phyloP scores from a whole-genome alignment of 2,329 filamentous ascomycete genomes.

The Beauveria rudraprayagi region DNA sequence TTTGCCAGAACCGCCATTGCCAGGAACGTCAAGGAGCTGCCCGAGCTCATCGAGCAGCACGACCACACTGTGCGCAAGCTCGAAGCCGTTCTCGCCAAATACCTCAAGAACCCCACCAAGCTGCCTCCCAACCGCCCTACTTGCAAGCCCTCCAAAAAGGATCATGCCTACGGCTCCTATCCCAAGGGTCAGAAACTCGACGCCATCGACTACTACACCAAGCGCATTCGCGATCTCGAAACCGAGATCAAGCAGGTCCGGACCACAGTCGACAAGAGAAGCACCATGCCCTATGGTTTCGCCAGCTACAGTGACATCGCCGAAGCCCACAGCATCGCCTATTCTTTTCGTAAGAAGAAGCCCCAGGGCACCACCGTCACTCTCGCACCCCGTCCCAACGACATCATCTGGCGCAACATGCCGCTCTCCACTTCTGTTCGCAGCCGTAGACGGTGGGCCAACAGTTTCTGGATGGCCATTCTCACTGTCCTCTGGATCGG shows the following conservation, averaged over 20 bases:
- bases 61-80: slow-evolving; percentile 72
- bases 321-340: slow-evolving; percentile 83
- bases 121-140: slow-evolving; percentile 69
- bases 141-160: slow-evolving; percentile 73
- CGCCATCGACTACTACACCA: slow-evolving; percentile 86
- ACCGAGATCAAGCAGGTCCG: slow-evolving; percentile 77
- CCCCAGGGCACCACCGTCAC: slow-evolving; percentile 68
- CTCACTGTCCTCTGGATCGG: slow-evolving; percentile 82
- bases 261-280: slow-evolving; percentile 73
- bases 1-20: slow-evolving; percentile 76
- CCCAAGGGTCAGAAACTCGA: slow-evolving; percentile 71
- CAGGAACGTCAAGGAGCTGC: slow-evolving; percentile 85
- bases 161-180: slow-evolving; percentile 57
- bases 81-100: slow-evolving; percentile 78
- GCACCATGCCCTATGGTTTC: slow-evolving; percentile 87
- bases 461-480: slow-evolving; percentile 73
- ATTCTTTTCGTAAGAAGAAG: slow-evolving; percentile 69
- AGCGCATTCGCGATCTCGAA: slow-evolving; percentile 76
- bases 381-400: slow-evolving; percentile 78
- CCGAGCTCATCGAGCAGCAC: slow-evolving; percentile 77
- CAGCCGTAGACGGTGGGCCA: slow-evolving; percentile 65
- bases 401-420: slow-evolving; percentile 96
- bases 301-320: slow-evolving; percentile 85
- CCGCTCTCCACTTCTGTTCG: slow-evolving; percentile 60
- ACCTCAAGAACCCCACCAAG: slow-evolving; percentile 77